These are phyloP conservation scores for Boletus coccyginus DNA, from an alignment of 768 basidiomycete species.

Conservation along the genomic window DNA sequence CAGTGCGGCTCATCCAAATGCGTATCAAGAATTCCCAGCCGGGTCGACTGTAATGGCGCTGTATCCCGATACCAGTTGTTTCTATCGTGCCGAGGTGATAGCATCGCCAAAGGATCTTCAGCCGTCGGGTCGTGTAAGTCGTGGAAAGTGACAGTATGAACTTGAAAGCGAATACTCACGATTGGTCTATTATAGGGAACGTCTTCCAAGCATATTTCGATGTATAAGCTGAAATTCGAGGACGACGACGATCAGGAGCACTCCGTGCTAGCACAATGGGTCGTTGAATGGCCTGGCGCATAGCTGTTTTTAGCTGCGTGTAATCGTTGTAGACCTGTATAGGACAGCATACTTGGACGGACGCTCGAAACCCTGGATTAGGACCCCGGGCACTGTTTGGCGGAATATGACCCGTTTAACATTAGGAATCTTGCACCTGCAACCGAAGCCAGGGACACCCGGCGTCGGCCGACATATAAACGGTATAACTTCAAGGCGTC, in stretches of 20 bases:
- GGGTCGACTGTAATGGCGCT: constrained; percentile 80
- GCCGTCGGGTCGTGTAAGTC: constrained; percentile 37
- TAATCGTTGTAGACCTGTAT: neutral
- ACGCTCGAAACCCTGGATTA: neutral
- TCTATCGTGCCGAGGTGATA: constrained; percentile 84
- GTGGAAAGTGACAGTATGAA: neutral
- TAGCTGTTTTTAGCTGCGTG: neutral
- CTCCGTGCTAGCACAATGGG: constrained; percentile 70
- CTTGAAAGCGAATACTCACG: constrained; percentile 7
- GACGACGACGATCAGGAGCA: constrained; percentile 87
- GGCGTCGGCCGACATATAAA: neutral
- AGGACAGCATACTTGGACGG: neutral
- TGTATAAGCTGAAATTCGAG: constrained; percentile 83
- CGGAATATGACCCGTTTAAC: neutral
- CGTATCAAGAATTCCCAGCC: constrained; percentile 68
- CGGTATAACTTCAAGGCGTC: neutral
- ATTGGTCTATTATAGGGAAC: constrained; percentile 17
- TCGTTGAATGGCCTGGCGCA: constrained; percentile 74
- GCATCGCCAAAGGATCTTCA: constrained; percentile 54
- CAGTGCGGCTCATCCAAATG: constrained; percentile 60
- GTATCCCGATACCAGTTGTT: constrained; percentile 91
- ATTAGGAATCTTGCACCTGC: neutral
- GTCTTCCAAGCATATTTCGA: constrained; percentile 49
- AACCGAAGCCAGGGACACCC: neutral
- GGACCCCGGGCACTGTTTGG: constrained; percentile 16